Evolutionary conservation across 2,329 filamentous ascomycete genomes (phyloP).

Genomic region (Aspergillus hortae): DNA sequence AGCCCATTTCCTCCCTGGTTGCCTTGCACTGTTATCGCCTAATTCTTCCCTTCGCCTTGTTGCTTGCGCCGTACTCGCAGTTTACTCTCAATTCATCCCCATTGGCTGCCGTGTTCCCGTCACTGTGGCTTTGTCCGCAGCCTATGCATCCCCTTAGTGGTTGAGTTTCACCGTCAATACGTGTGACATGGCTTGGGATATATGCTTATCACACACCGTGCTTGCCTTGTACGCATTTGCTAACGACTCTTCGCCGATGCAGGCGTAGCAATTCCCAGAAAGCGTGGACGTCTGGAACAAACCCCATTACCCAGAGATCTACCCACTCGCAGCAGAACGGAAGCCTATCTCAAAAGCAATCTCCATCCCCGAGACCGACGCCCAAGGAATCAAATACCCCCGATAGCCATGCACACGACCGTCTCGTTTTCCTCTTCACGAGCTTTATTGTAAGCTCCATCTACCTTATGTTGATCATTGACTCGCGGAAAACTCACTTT

Average conservation of each 20-base stretch:
- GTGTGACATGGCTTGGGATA: background rate
- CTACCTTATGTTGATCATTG: background rate
- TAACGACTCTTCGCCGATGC: constrained; percentile 13
- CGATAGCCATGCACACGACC: constrained; percentile 59
- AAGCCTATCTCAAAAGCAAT: constrained; percentile 43
- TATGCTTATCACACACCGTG: background rate
- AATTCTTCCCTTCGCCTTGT: background rate
- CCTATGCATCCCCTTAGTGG: too few species aligned
- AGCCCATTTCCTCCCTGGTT: too few species aligned
- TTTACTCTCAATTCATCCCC: background rate
- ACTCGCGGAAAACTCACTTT: constrained; percentile 14
- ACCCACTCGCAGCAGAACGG: constrained; percentile 54
- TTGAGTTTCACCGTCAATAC: too few species aligned
- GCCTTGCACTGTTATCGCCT: too few species aligned
- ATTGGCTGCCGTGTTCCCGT: background rate
- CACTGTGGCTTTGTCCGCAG: constrained; percentile 3
- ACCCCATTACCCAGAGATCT: constrained; percentile 58
- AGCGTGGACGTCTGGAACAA: constrained; percentile 60
- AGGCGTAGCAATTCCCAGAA: constrained; percentile 55
- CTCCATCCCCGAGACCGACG: constrained; percentile 35
- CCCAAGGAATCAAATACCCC: constrained; percentile 50
- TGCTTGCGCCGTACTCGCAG: constrained; percentile 1
- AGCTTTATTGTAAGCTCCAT: constrained; percentile 54
- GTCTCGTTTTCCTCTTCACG: constrained; percentile 56
- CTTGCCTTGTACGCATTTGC: constrained; percentile 15